Base-by-base conservation (phyloP, 2,329 filamentous ascomycete genomes). In the Sclerotinia trifoliorum region DNA sequence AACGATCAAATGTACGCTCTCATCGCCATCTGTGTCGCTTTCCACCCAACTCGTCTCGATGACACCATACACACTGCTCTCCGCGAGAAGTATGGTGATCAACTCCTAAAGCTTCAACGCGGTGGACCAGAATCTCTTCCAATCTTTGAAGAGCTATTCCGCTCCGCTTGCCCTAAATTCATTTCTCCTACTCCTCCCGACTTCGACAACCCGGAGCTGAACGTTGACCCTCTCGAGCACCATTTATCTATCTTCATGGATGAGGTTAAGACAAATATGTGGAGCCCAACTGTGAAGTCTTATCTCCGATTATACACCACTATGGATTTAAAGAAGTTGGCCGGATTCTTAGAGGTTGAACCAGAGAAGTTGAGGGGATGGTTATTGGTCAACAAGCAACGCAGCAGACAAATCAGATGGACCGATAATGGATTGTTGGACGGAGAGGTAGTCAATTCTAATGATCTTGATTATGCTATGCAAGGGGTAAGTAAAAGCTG, bases 1-100 rank as follows among this genome's bases (percentile, higher is more conserved):
- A 98, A 97, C 81, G 95, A 99, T 81, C 95, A 99, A 86, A 98
- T 99, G 94, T 97, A 97, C 81, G 95, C 95, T 51, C 88, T 99
- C 74, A 96, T 99, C 76, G 94, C 95, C 81, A 98, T 99, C 83
- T 99, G 95, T 81, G 94, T 98, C 68, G 94, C 95, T 73, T 96
- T 99, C 86, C 92, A 97, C 83, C 95, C 95, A 69, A 98, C 94
- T 68, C 89, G 95, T 75, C 88, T 99, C 76, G 95, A 99, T 80
- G 95, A 99, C 85, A 98, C 94, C 79, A 97, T 99, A 83, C 95
- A 99, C 88, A 96, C 93, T 71, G 93, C 94, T 71, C 89, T 99
- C 66, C 90, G 95, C 72, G 95, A 99, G 86, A 99, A 99, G 88
- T 99, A 97, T 82, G 95, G 95, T 77, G 95, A 99, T 83, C 94